Conservation (phyloP, 306 rosid species). For the Rubus parviflorus region DNA sequence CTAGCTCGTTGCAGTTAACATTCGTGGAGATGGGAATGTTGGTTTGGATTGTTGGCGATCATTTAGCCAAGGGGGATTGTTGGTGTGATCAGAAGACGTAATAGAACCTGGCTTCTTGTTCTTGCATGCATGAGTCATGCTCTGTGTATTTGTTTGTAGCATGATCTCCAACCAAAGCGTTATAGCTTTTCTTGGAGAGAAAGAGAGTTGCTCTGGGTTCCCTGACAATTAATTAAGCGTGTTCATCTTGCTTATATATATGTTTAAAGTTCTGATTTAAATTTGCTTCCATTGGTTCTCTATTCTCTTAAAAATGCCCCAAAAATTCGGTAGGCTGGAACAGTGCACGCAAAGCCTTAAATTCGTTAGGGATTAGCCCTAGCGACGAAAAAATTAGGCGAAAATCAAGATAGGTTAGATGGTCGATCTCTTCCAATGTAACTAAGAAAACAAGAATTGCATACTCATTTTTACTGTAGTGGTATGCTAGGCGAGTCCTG, state of each 20-base stretch:
- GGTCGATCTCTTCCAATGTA: too few relatives aligned
- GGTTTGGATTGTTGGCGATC: background rate
- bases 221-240: background rate
- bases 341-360: too few relatives aligned
- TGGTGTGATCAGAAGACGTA: background rate
- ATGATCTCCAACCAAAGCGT: background rate
- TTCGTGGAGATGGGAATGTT: conserved; percentile 20
- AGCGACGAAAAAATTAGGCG: too few relatives aligned
- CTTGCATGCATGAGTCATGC: background rate
- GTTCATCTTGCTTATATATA: conserved; percentile 3
- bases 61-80: background rate
- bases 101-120: background rate
- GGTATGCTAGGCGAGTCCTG: too few relatives aligned
- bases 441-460: too few relatives aligned
- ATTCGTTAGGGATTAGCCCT: too few relatives aligned
- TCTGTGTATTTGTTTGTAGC: background rate
- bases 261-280: background rate
- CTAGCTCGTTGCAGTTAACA: conserved; percentile 25
- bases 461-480: too few relatives aligned
- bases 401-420: too few relatives aligned
- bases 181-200: background rate
- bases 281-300: background rate
- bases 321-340: background rate
- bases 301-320: background rate
- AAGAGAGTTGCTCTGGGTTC: background rate